Evolutionary conservation across 2,329 filamentous ascomycete species (phyloP).

Genomic region (Diaporthe sp.): DNA sequence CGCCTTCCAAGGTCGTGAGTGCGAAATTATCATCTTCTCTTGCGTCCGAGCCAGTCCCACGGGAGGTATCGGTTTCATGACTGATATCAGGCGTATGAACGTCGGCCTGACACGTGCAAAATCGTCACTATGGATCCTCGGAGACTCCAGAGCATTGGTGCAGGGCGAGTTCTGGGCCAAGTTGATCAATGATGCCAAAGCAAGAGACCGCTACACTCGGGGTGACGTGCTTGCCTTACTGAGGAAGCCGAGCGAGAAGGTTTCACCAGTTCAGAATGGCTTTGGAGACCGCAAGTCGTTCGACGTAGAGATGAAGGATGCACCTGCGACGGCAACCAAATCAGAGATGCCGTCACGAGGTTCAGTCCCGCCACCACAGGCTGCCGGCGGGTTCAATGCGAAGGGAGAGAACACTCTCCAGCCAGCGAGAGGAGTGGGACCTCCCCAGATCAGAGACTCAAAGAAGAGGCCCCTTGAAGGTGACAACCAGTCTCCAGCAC

Average conservation of each 20-base stretch:
- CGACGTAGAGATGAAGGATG: conserved; percentile 41
- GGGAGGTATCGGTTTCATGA: conserved; percentile 97
- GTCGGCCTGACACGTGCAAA: conserved; percentile 97
- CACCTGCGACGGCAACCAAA: background rate
- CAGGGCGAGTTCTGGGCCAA: conserved; percentile 93
- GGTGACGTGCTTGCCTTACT: conserved; percentile 67
- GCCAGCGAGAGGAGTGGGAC: conserved; percentile 27
- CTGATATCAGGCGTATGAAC: conserved; percentile 98
- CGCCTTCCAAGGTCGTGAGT: conserved; percentile 96
- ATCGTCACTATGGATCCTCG: conserved; percentile 95
- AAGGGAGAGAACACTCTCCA: conserved; percentile 41
- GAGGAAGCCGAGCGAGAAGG: conserved; percentile 52
- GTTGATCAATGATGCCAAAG: conserved; percentile 83
- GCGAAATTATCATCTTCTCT: conserved; percentile 98
- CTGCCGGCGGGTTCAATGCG: conserved; percentile 40
- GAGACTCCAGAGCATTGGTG: conserved; percentile 86
- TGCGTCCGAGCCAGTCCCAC: conserved; percentile 94
- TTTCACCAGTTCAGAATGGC: conserved; percentile 40
- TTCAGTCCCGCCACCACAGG: background rate
- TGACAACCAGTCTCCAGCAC: conserved; percentile 43
- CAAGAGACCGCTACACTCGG: conserved; percentile 79
- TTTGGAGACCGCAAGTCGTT: conserved; percentile 6
- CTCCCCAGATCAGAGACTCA: conserved; percentile 31
- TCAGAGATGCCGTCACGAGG: background rate
- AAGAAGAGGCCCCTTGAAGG: conserved; percentile 59